Percentiles rank a stretch among this genome's conserved stretches.
These are phyloP conservation scores for Austroboletus eburneus DNA, from an alignment of 768 basidiomycete species.

Conservation along the genomic window DNA sequence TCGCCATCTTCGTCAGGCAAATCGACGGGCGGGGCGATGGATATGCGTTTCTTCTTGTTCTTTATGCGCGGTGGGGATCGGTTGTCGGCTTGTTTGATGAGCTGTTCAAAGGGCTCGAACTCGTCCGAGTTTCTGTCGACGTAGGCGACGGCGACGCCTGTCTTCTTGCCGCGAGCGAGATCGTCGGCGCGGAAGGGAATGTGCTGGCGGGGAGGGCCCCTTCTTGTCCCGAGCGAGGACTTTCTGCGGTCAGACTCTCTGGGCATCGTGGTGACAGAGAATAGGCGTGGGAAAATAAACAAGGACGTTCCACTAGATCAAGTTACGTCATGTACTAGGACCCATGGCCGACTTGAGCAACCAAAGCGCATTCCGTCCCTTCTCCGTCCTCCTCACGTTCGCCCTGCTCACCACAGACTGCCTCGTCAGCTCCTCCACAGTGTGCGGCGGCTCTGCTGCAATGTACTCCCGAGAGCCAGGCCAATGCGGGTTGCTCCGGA, in stretches of 20 bases:
- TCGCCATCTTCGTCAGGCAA: conserved; percentile 57
- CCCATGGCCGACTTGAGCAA: conserved; percentile 22
- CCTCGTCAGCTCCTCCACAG: conserved; percentile 18
- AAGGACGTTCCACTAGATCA: conserved; percentile 20
- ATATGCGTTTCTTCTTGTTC: conserved; percentile 47
- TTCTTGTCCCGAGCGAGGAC: conserved; percentile 43
- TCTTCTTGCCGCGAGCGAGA: conserved; percentile 74
- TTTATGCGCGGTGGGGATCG: conserved; percentile 58
- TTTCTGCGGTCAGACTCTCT: conserved; percentile 28
- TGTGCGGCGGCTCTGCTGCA: conserved; percentile 24
- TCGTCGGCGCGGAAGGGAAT: conserved; percentile 79
- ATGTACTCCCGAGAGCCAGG: conserved; percentile 53
- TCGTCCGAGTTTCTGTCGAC: conserved; percentile 76
- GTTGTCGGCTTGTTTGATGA: conserved; percentile 66
- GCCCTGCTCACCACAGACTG: conserved; percentile 4
- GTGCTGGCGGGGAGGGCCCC: conserved; percentile 61
- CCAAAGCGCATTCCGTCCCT: conserved; percentile 1
- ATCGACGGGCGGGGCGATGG: conserved; percentile 30
- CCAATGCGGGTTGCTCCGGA: conserved; percentile 39
- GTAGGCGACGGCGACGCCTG: conserved; percentile 63
- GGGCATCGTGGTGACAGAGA: conserved; percentile 22
- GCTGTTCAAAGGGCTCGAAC: conserved; percentile 76
- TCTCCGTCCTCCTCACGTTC: conserved; percentile 1
- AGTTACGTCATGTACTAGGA: conserved; percentile 21
- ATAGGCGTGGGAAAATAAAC: conserved; percentile 26